phyloP scores from a whole-genome alignment of 1,284 basidiomycete species.

The Cutaneotrichosporon cyanovorans region DNA sequence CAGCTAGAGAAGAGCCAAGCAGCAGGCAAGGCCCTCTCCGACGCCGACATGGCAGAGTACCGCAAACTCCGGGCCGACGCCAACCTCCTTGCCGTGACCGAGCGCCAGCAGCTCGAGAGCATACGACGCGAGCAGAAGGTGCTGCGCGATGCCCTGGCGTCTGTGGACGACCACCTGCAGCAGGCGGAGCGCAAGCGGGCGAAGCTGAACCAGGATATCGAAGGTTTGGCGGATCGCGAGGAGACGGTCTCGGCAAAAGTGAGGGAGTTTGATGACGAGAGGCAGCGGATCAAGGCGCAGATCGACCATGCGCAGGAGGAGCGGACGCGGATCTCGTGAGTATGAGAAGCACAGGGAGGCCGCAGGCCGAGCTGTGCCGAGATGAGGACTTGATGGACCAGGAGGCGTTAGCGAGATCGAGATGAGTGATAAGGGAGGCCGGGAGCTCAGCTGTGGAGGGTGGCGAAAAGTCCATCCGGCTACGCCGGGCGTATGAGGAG shows the following conservation, averaged over 20 bases:
- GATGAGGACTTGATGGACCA: too few relatives aligned
- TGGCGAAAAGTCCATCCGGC: too few relatives aligned
- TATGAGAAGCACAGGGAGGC: not conserved
- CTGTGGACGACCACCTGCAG: constrained; percentile 55
- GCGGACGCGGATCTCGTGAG: constrained; percentile 32
- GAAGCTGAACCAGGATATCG: constrained; percentile 58
- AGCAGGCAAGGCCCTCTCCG: constrained; percentile 67
- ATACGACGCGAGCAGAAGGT: constrained; percentile 78
- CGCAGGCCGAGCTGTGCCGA: not conserved
- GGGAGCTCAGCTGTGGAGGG: too few relatives aligned
- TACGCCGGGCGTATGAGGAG: too few relatives aligned
- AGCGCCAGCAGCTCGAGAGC: constrained; percentile 77
- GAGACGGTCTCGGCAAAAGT: constrained; percentile 48
- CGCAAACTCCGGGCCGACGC: constrained; percentile 60
- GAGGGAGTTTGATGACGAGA: constrained; percentile 49
- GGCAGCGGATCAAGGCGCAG: constrained; percentile 32
- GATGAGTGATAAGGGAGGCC: too few relatives aligned
- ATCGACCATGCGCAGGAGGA: constrained; percentile 37
- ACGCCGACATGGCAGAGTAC: constrained; percentile 82
- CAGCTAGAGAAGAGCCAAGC: constrained; percentile 62
- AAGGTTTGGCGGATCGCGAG: constrained; percentile 54
- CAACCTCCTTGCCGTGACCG: constrained; percentile 68
- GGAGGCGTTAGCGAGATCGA: too few relatives aligned
- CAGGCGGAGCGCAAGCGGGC: constrained; percentile 57
- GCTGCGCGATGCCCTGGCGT: constrained; percentile 55